Evolutionary conservation across 371 early-diverging fungal genomes (phyloP).

Genomic region (Sporodiniella umbellata): DNA sequence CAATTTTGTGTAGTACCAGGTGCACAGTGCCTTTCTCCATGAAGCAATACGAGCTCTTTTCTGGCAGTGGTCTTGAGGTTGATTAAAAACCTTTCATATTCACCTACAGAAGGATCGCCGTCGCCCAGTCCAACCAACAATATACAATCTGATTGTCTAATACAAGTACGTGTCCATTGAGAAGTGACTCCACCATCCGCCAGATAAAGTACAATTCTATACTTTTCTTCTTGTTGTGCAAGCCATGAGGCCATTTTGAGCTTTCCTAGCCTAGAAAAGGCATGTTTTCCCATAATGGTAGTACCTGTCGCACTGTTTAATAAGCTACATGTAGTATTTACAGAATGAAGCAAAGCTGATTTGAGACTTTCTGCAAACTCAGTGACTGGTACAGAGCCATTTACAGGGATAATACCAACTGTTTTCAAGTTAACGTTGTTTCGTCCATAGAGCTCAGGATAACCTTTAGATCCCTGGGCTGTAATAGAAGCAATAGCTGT

Average conservation of each 20-base stretch:
- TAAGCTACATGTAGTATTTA: conserved; percentile 73
- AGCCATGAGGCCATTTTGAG: conserved; percentile 91
- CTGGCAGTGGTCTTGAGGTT: conserved; percentile 95
- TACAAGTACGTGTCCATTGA: conserved; percentile 95
- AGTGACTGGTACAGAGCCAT: conserved; percentile 74
- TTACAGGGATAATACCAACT: conserved; percentile 89
- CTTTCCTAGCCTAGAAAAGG: conserved; percentile 86
- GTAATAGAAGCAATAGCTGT: conserved; percentile 6
- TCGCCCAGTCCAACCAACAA: conserved; percentile 89
- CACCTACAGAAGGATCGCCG: conserved; percentile 85
- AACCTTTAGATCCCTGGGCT: conserved; percentile 7
- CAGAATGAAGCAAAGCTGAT: conserved; percentile 64
- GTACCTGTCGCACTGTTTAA: conserved; percentile 81
- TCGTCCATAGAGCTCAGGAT: conserved; percentile 55
- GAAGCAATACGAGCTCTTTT: conserved; percentile 92
- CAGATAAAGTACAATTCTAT: conserved; percentile 85
- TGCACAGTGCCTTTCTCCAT: conserved; percentile 70
- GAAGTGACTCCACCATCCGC: conserved; percentile 90
- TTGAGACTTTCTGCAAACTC: conserved; percentile 86
- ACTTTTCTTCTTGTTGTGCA: conserved; percentile 89
- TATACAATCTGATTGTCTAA: conserved; percentile 96
- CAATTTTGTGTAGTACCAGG: conserved; percentile 88
- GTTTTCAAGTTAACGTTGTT: conserved; percentile 93
- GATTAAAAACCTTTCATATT: conserved; percentile 87
- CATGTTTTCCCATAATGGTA: conserved; percentile 84